Conservation (phyloP, 805 yeast genomes). For the Ogataea siamensis region DNA sequence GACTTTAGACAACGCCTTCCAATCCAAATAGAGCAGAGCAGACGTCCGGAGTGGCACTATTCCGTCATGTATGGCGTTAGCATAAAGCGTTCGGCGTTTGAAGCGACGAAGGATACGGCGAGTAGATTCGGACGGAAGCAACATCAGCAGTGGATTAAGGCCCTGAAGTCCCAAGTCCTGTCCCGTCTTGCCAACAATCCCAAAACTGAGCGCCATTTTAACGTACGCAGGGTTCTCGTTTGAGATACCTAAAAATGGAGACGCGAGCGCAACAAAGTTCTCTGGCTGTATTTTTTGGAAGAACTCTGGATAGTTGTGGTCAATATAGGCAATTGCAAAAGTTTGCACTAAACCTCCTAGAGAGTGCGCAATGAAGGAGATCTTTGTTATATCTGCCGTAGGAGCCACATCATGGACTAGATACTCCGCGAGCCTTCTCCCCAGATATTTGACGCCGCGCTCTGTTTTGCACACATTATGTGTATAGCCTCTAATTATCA, state of each 20-base stretch:
- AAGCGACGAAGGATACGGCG: slow-evolving; percentile 62
- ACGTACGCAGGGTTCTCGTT: slow-evolving; percentile 87
- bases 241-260: slow-evolving; percentile 85
- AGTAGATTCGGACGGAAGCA: slow-evolving; percentile 76
- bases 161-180: slow-evolving; percentile 74
- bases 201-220: slow-evolving; percentile 79
- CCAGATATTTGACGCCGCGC: slow-evolving; percentile 80
- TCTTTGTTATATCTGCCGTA: slow-evolving; percentile 48
- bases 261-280: slow-evolving; percentile 79
- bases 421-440: slow-evolving; percentile 75
- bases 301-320: slow-evolving; percentile 64
- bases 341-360: slow-evolving; percentile 91
- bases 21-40: slow-evolving; percentile 80
- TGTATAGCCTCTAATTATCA: slow-evolving; percentile 78
- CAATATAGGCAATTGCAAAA: slow-evolving; percentile 82
- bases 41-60: slow-evolving; percentile 93
- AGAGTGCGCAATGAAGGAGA: slow-evolving; percentile 91
- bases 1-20: slow-evolving; percentile 66
- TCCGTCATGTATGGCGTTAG: slow-evolving; percentile 90
- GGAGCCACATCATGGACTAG: slow-evolving; percentile 50
- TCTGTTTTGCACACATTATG: slow-evolving; percentile 89
- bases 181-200: slow-evolving; percentile 91
- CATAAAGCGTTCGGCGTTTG: slow-evolving; percentile 74
- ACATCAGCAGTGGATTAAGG: slow-evolving; percentile 63
- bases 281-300: slow-evolving; percentile 66